These are phyloP conservation scores for Rhynchosporium graminicola DNA, from an alignment of 2,329 filamentous ascomycete species.

Conservation along the genomic window DNA sequence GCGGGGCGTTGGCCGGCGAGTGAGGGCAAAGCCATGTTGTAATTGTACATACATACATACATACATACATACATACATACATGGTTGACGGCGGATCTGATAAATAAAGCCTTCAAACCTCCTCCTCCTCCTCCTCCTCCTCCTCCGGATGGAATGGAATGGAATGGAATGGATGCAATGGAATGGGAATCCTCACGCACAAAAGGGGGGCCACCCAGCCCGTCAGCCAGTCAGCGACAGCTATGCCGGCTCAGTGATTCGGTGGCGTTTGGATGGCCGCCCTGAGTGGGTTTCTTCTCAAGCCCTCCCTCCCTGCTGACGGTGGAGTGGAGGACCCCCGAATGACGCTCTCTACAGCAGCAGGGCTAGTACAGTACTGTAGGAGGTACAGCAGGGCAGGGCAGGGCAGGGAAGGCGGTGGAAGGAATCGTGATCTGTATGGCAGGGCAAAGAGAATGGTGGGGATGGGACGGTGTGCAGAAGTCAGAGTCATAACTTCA, in stretches of 20 bases:
- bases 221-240: background rate
- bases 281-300: background rate
- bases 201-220: conserved; percentile 3
- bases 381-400: no score
- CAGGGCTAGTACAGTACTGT: no score
- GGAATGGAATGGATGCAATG: no score
- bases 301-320: background rate
- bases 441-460: background rate
- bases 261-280: background rate
- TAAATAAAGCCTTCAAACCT: no score
- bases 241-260: background rate
- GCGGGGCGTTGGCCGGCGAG: background rate
- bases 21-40: background rate
- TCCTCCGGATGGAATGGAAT: no score
- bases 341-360: conserved; percentile 4
- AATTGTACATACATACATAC: background rate
- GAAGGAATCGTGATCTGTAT: conserved; percentile 5
- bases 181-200: background rate
- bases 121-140: no score
- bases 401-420: background rate
- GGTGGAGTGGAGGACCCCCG: background rate
- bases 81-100: no score
- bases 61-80: no score
- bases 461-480: background rate
- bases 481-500: no score